Conservation (phyloP, 2,329 filamentous ascomycete genomes). For the Penicillium sp. region DNA sequence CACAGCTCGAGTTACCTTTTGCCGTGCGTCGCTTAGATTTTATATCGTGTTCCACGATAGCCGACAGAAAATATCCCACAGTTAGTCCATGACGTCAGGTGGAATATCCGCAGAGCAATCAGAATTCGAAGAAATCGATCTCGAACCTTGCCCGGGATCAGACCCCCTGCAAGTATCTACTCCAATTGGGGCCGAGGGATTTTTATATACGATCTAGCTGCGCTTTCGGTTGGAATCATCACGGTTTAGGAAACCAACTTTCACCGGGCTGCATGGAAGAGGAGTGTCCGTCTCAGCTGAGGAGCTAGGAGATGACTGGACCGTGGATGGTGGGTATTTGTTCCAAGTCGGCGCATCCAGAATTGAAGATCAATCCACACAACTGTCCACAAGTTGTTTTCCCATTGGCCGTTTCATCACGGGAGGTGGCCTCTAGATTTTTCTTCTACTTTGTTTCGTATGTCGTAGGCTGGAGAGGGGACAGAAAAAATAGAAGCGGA, state of each 20-base stretch:
- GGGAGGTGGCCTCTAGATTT: slow-evolving; percentile 3
- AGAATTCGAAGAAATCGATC: slow-evolving; percentile 9
- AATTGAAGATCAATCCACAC: slow-evolving; percentile 19
- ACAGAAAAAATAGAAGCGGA: slow-evolving; percentile 22
- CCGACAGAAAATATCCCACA: slow-evolving; percentile 7
- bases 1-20: background rate
- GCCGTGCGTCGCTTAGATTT: background rate
- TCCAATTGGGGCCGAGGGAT: background rate
- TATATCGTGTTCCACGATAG: slow-evolving; percentile 16
- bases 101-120: slow-evolving; percentile 10
- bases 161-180: slow-evolving; percentile 12
- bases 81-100: slow-evolving; percentile 23
- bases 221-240: background rate
- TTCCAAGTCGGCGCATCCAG: slow-evolving; percentile 18
- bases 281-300: slow-evolving; percentile 4
- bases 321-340: slow-evolving; percentile 15
- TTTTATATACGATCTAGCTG: background rate
- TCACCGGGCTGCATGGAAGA: slow-evolving; percentile 10
- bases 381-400: slow-evolving; percentile 9
- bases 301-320: slow-evolving; percentile 1
- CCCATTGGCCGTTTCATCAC: slow-evolving; percentile 15
- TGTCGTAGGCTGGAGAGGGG: background rate
- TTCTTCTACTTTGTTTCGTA: background rate
- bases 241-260: background rate
- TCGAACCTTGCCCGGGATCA: slow-evolving; percentile 17